phyloP scores from a whole-genome alignment of 768 basidiomycete species.

The Suillus alpinus region DNA sequence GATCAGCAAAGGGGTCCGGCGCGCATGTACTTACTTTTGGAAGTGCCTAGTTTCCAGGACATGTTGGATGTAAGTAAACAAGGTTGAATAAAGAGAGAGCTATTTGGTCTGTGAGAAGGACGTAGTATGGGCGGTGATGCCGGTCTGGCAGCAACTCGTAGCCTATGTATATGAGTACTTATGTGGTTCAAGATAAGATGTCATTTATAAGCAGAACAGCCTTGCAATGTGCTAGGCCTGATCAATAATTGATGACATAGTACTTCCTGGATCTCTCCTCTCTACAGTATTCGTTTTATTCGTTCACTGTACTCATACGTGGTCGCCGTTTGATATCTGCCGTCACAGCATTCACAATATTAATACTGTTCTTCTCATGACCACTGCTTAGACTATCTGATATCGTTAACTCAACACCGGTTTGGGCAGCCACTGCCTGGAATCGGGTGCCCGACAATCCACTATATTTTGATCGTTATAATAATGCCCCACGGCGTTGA shows the following conservation, averaged over 20 bases:
- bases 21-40: constrained; percentile 29
- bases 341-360: constrained; percentile 1
- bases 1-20: constrained; percentile 8
- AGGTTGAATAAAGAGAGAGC: not conserved
- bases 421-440: not conserved
- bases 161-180: not conserved
- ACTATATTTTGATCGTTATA: not conserved
- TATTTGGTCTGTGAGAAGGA: constrained; percentile 1
- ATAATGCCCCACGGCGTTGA: not conserved
- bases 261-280: not conserved
- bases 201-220: constrained; percentile 1
- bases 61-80: constrained; percentile 27
- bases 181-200: constrained; percentile 5
- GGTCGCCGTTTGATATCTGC: not conserved
- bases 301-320: not conserved
- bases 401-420: not conserved
- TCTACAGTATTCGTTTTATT: not conserved
- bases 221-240: too few relatives aligned
- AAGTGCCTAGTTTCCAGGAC: constrained; percentile 55
- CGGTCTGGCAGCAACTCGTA: not conserved
- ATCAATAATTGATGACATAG: not conserved
- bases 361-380: constrained; percentile 1
- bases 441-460: not conserved
- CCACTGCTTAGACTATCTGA: not conserved
- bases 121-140: constrained; percentile 2